Conservation (phyloP, 768 basidiomycete species). For the Leccinum rimulosum region DNA sequence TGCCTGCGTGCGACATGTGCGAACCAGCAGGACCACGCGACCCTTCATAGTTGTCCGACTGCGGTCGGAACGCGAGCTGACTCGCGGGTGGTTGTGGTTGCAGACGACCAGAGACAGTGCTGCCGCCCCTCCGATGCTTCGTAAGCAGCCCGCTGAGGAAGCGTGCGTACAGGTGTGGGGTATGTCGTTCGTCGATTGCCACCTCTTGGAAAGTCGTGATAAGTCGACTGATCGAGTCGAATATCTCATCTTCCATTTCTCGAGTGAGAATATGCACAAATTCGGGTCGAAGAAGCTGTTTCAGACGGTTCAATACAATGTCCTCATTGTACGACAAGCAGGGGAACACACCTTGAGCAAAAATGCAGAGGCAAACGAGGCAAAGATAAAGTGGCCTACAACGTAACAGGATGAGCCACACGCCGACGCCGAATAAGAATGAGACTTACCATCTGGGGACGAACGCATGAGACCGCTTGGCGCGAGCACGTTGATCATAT, state of each 20-base stretch:
- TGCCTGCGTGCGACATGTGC: conserved; percentile 19
- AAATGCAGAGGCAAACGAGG: conserved; percentile 81
- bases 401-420: background rate
- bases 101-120: conserved; percentile 48
- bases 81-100: conserved; percentile 50
- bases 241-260: conserved; percentile 64
- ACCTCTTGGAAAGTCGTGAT: conserved; percentile 72
- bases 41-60: conserved; percentile 14
- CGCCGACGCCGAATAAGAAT: background rate
- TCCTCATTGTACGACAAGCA: background rate
- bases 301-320: background rate
- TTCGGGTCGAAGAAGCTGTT: conserved; percentile 69
- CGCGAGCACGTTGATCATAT: conserved; percentile 62
- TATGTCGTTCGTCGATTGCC: conserved; percentile 80
- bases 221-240: conserved; percentile 66
- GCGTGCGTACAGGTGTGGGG: conserved; percentile 75
- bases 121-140: conserved; percentile 66
- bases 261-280: conserved; percentile 60
- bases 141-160: conserved; percentile 74
- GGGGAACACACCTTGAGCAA: conserved; percentile 60
- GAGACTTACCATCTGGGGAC: conserved; percentile 65
- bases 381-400: conserved; percentile 72
- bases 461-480: conserved; percentile 77
- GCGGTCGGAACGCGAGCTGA: conserved; percentile 23
- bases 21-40: conserved; percentile 32